Percentiles rank a stretch among this genome's conserved stretches.
phyloP scores from a whole-genome alignment of 257 asterid species.

The Solanum tarapatanum region DNA sequence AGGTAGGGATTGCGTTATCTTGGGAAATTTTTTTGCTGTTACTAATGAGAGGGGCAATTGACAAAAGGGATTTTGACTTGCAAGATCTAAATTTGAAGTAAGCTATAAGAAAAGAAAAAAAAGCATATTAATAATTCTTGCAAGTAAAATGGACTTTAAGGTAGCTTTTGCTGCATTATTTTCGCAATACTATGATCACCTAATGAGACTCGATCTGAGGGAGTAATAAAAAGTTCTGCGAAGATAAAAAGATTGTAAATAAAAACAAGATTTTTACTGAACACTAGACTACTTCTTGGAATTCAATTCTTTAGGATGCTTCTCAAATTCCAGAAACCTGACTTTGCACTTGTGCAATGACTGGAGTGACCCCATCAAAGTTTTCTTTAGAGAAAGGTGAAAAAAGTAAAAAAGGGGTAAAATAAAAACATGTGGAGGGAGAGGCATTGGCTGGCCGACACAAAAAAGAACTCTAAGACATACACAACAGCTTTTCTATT shows the following conservation, averaged over 20 bases:
- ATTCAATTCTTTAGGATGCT: slow-evolving; percentile 16
- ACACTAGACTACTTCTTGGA: neutral
- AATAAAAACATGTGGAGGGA: neutral
- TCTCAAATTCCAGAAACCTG: slow-evolving; percentile 14
- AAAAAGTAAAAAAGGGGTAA: neutral
- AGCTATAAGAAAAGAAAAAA: neutral
- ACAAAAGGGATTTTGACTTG: slow-evolving; percentile 20
- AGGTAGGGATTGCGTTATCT: slow-evolving; percentile 15
- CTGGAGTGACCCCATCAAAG: neutral
- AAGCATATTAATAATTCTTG: slow-evolving; percentile 3
- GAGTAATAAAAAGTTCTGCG: neutral
- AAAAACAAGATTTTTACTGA: neutral
- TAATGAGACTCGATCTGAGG: too few species aligned
- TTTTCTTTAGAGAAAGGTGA: neutral
- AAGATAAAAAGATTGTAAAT: neutral
- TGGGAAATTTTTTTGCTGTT: neutral
- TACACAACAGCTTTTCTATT: neutral
- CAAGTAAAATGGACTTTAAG: slow-evolving; percentile 1
- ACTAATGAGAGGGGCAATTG: neutral
- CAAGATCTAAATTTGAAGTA: slow-evolving; percentile 2
- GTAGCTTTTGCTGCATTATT: slow-evolving; percentile 10
- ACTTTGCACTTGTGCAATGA: neutral
- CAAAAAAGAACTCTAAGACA: neutral
- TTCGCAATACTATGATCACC: neutral
- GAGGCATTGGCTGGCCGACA: neutral